These are phyloP conservation scores for Alternaria gansuensis DNA, from an alignment of 2,329 filamentous ascomycete genomes.

Conservation along the genomic window DNA sequence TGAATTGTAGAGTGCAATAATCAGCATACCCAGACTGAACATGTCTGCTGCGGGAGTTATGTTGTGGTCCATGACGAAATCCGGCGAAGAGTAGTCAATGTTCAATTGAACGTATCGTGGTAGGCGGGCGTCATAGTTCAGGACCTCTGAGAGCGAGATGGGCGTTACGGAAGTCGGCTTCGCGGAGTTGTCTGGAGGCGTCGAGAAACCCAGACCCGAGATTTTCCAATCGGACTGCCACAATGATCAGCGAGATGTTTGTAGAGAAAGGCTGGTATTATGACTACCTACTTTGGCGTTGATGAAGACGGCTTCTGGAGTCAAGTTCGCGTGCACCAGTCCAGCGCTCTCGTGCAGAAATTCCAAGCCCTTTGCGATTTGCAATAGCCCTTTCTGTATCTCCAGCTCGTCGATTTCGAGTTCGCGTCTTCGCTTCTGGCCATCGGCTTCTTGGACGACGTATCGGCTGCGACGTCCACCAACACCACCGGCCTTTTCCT, in stretches of 20 bases:
- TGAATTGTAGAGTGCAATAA: conserved; percentile 91
- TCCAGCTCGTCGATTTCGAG: conserved; percentile 96
- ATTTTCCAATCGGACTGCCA: conserved; percentile 94
- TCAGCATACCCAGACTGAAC: conserved; percentile 90
- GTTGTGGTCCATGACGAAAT: conserved; percentile 92
- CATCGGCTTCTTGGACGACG: conserved; percentile 80
- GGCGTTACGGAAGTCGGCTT: conserved; percentile 79
- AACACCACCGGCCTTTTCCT: conserved; percentile 74
- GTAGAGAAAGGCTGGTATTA: conserved; percentile 17
- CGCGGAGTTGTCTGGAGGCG: conserved; percentile 77
- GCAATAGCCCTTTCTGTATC: conserved; percentile 93
- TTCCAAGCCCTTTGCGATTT: conserved; percentile 92
- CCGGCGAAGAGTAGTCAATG: conserved; percentile 91
- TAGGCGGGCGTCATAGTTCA: conserved; percentile 85
- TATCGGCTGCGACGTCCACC: conserved; percentile 79
- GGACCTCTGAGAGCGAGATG: conserved; percentile 81
- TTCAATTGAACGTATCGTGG: conserved; percentile 86
- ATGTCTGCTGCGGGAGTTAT: conserved; percentile 86
- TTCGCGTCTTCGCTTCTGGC: conserved; percentile 74
- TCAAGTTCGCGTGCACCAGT: conserved; percentile 92
- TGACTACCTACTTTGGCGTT: conserved; percentile 78
- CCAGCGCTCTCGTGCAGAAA: conserved; percentile 96
- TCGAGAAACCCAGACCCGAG: conserved; percentile 89
- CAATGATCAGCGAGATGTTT: conserved; percentile 39
- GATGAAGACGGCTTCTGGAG: conserved; percentile 90